Evolutionary conservation across 495 filamentous ascomycete genomes (phyloP).

Genomic region (Penicillium parvum): DNA sequence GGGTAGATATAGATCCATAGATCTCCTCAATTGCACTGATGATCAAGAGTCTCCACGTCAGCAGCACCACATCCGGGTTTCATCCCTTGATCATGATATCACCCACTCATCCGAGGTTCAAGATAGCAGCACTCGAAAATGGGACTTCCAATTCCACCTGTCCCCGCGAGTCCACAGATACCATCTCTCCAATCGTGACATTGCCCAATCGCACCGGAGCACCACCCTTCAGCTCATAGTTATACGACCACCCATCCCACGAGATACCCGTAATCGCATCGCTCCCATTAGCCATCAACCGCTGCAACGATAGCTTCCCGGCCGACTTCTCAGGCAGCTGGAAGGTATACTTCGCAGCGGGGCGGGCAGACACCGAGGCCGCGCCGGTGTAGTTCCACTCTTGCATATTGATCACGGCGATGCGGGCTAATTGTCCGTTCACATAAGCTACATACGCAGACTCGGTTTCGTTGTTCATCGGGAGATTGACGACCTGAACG

Average conservation of each 20-base stretch:
- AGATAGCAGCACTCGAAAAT: slow-evolving; percentile 45
- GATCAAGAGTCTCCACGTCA: too few relatives aligned
- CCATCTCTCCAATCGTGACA: slow-evolving; percentile 53
- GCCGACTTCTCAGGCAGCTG: slow-evolving; percentile 22
- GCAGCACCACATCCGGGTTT: too few relatives aligned
- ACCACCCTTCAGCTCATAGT: slow-evolving; percentile 55
- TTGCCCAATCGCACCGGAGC: slow-evolving; percentile 52
- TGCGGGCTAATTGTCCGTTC: slow-evolving; percentile 37
- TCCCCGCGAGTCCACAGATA: slow-evolving; percentile 38
- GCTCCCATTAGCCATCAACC: slow-evolving; percentile 58
- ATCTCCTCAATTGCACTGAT: too few relatives aligned
- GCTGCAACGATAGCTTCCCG: slow-evolving; percentile 31
- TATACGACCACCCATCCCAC: slow-evolving; percentile 61
- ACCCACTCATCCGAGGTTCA: slow-evolving; percentile 45
- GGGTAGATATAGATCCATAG: neutral
- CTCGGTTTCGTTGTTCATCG: slow-evolving; percentile 39
- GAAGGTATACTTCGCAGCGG: slow-evolving; percentile 44
- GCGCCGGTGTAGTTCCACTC: slow-evolving; percentile 54
- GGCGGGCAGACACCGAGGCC: slow-evolving; percentile 24
- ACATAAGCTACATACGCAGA: slow-evolving; percentile 58
- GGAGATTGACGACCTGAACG: slow-evolving; percentile 34
- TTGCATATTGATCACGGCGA: slow-evolving; percentile 57
- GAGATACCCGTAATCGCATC: slow-evolving; percentile 59
- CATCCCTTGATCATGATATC: too few relatives aligned
- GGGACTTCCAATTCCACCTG: slow-evolving; percentile 44